Conservation (phyloP, 2,329 filamentous ascomycete species). For the Akanthomyces dipterigenus region DNA sequence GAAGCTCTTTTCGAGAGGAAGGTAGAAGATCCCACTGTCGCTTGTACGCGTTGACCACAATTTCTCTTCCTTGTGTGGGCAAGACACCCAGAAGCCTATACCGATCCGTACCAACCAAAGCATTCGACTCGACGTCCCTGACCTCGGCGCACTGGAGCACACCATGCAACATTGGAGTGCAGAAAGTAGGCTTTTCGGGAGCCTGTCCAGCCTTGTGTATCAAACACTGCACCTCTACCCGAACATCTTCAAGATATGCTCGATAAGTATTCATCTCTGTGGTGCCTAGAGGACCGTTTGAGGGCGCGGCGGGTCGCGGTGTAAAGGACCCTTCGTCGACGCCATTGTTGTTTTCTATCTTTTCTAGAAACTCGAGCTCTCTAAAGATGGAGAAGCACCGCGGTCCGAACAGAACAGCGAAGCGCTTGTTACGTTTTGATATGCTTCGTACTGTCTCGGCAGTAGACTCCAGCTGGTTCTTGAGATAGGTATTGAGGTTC, state of each 20-base stretch:
- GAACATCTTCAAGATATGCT: constrained; percentile 43
- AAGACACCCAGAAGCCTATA: constrained; percentile 33
- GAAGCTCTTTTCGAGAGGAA: constrained; percentile 22
- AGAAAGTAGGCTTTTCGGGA: constrained; percentile 24
- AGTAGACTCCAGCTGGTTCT: constrained; percentile 37
- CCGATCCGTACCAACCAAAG: constrained; percentile 24
- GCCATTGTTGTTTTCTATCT: constrained; percentile 28
- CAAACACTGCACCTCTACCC: constrained; percentile 40
- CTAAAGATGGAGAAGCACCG: constrained; percentile 43
- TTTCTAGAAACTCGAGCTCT: constrained; percentile 42
- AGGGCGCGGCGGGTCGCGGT: constrained; percentile 27
- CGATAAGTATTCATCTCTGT: constrained; percentile 36
- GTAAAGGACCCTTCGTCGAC: constrained; percentile 33
- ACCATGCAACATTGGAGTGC: constrained; percentile 25
- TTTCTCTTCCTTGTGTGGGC: constrained; percentile 28
- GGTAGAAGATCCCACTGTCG: constrained; percentile 33
- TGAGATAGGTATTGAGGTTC: constrained; percentile 46
- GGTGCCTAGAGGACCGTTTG: constrained; percentile 24
- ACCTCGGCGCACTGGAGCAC: constrained; percentile 27
- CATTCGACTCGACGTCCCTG: constrained; percentile 19
- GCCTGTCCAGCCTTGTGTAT: constrained; percentile 29
- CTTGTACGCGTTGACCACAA: constrained; percentile 33
- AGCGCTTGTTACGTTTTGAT: constrained; percentile 51
- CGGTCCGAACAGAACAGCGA: constrained; percentile 45
- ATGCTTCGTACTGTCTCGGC: constrained; percentile 37